A percentile compares a stretch with the other conserved stretches of the same genome.
phyloP scores from a whole-genome alignment of 345 rosid genomes.

The Corchorus olitorius region DNA sequence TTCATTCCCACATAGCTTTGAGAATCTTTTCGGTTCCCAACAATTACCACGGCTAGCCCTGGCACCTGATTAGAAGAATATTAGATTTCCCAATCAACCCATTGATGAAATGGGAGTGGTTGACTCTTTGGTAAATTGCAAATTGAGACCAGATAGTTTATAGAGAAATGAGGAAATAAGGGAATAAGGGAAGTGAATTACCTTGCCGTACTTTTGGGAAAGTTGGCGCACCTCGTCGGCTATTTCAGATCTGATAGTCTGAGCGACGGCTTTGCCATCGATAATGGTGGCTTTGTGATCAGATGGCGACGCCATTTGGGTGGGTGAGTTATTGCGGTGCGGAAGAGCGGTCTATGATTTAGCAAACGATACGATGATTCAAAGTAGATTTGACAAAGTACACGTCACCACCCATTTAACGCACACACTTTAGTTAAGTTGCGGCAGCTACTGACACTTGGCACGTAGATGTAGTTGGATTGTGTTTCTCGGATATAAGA shows the following conservation, averaged over 20 bases:
- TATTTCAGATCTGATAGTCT: slow-evolving; percentile 79
- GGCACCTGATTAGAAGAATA: slow-evolving; percentile 59
- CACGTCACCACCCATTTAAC: background rate
- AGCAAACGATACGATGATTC: background rate
- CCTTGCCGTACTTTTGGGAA: slow-evolving; percentile 73
- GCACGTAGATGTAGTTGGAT: too few species aligned
- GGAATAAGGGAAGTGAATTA: slow-evolving; percentile 10
- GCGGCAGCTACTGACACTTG: too few species aligned
- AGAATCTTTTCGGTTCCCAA: slow-evolving; percentile 81
- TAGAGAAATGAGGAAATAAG: background rate
- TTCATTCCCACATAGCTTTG: slow-evolving; percentile 89
- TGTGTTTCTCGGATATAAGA: too few species aligned
- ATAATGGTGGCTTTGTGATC: slow-evolving; percentile 62
- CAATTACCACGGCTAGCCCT: slow-evolving; percentile 86
- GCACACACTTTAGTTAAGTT: background rate
- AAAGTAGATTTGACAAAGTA: background rate
- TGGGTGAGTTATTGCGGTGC: background rate
- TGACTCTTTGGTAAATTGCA: background rate
- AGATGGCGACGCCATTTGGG: slow-evolving; percentile 51
- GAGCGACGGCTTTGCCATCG: slow-evolving; percentile 77
- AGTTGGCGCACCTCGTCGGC: slow-evolving; percentile 69
- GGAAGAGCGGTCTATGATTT: background rate
- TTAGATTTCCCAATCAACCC: background rate
- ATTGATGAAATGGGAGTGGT: background rate
- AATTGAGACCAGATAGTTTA: background rate